Conservation (phyloP, 805 yeast species). For the Cyberlindnera veronae region DNA sequence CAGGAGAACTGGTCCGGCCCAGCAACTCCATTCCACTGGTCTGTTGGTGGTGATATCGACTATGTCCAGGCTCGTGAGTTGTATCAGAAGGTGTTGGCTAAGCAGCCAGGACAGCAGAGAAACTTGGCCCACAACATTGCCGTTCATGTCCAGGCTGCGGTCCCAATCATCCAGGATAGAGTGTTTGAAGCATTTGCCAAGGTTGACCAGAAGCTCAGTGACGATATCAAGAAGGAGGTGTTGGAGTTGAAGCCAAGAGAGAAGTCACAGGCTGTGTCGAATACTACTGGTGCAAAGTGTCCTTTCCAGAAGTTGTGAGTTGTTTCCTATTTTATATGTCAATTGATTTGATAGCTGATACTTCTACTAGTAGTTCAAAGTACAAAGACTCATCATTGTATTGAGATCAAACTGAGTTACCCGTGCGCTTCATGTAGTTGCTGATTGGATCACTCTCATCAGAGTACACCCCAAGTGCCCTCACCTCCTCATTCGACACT, state of each 20-base stretch:
- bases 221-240: conserved; percentile 61
- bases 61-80: conserved; percentile 73
- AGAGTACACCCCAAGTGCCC: conserved; percentile 42
- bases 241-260: conserved; percentile 36
- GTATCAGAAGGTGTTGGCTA: conserved; percentile 65
- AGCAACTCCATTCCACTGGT: conserved; percentile 87
- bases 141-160: conserved; percentile 66
- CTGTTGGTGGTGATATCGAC: conserved; percentile 62
- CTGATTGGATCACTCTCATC: conserved; percentile 57
- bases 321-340: not conserved
- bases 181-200: conserved; percentile 73
- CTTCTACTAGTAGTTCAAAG: no score
- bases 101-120: conserved; percentile 77
- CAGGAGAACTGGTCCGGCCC: conserved; percentile 83
- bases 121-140: conserved; percentile 83
- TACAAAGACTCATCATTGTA: no score
- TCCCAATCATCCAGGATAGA: conserved; percentile 71
- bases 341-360: no score
- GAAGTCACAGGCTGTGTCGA: no score
- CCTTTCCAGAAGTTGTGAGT: conserved; percentile 22
- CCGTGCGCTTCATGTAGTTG: conserved; percentile 34
- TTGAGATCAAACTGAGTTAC: conserved; percentile 17
- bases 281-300: conserved; percentile 20
- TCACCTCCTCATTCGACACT: conserved; percentile 20
- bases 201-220: conserved; percentile 68